Conservation (phyloP, 2,329 filamentous ascomycete species). For the Fusarium sororula region DNA sequence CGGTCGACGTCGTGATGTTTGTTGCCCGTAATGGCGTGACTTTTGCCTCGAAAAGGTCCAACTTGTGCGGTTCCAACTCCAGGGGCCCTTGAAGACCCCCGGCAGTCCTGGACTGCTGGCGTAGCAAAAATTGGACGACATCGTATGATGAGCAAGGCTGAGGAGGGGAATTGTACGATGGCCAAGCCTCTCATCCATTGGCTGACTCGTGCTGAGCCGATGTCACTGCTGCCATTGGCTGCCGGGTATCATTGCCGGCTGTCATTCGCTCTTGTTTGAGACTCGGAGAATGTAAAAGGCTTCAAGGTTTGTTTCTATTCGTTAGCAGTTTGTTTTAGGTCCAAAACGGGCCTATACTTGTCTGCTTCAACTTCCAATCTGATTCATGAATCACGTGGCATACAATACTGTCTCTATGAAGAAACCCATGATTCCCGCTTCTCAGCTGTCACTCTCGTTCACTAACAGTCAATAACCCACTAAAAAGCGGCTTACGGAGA, state of each 20-base stretch:
- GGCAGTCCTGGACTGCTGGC: constrained; percentile 39
- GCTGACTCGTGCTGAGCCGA: constrained; percentile 24
- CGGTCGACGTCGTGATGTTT: constrained; percentile 43
- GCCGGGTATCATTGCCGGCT: not conserved
- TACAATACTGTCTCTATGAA: not conserved
- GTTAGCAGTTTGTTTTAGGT: constrained; percentile 7
- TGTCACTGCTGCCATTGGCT: constrained; percentile 23
- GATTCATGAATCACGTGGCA: constrained; percentile 15
- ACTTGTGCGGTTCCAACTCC: constrained; percentile 35
- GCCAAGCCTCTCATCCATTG: constrained; percentile 38
- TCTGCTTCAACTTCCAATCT: not conserved
- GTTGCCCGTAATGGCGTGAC: constrained; percentile 44
- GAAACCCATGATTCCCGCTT: constrained; percentile 3
- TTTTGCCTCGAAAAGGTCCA: constrained; percentile 40
- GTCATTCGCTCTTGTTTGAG: constrained; percentile 22
- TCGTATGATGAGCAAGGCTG: constrained; percentile 54
- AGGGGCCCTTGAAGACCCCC: constrained; percentile 40
- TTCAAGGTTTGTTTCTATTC: constrained; percentile 22
- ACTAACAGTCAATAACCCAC: not conserved
- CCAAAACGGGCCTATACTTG: not conserved
- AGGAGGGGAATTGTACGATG: constrained; percentile 47
- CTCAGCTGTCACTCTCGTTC: constrained; percentile 18
- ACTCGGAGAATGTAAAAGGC: constrained; percentile 10
- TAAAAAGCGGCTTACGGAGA: constrained; percentile 8
- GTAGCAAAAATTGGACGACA: constrained; percentile 45